Conservation (phyloP, 805 yeast genomes). For the Yarrowia deformans region DNA sequence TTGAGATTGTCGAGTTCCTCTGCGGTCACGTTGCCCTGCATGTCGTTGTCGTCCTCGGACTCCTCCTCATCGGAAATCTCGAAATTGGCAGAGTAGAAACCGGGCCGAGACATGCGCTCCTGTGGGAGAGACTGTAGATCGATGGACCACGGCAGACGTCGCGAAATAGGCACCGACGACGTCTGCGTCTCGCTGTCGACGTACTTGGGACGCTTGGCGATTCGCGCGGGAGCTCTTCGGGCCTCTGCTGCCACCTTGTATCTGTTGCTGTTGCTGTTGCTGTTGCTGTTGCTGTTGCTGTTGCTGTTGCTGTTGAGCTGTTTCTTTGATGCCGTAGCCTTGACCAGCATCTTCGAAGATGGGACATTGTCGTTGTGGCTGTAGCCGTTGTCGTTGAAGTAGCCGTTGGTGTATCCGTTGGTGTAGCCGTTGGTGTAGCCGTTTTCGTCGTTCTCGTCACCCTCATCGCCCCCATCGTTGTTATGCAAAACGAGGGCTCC, state of each 20-base stretch:
- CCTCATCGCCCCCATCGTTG: neutral
- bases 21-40: constrained; percentile 1
- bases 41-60: constrained; percentile 8
- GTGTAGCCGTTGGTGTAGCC: neutral
- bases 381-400: neutral
- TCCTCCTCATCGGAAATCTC: constrained; percentile 34
- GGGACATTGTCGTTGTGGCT: neutral
- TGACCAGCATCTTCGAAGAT: neutral
- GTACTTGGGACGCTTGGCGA: constrained; percentile 13
- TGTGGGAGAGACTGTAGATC: constrained; percentile 18
- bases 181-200: constrained; percentile 37
- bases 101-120: constrained; percentile 22
- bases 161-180: constrained; percentile 2
- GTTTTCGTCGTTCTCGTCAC: neutral
- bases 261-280: no score
- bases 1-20: constrained; percentile 13
- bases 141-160: constrained; percentile 19
- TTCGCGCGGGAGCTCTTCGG: constrained; percentile 14
- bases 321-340: neutral
- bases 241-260: constrained; percentile 19
- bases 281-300: no score
- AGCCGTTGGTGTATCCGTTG: neutral
- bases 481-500: constrained; percentile 13
- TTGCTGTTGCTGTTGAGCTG: no score
- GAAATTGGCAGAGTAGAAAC: constrained; percentile 18